A percentile compares a stretch with the other conserved stretches of the same genome.
phyloP scores from a whole-genome alignment of 352 stramenopile species.

The Pythium rhizo-oryzae region DNA sequence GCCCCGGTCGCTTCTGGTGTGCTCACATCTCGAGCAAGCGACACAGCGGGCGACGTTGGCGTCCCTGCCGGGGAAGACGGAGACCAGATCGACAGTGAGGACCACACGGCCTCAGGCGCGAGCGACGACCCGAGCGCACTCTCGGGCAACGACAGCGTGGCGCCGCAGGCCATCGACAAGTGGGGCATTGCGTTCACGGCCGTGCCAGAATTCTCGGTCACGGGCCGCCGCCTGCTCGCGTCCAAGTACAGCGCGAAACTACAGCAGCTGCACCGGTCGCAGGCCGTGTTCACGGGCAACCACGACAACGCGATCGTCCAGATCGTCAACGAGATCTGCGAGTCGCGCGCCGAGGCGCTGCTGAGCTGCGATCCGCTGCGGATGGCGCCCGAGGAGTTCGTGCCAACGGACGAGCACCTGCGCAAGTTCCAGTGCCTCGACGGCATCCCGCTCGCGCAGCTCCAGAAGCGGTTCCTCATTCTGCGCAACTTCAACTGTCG shows the following conservation, averaged over 20 bases:
- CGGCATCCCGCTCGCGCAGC: constrained; percentile 46
- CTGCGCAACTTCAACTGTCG: constrained; percentile 89
- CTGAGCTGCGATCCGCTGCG: constrained; percentile 83
- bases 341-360: constrained; percentile 71
- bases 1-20: neutral
- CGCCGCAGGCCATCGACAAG: constrained; percentile 53
- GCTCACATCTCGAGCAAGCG: neutral
- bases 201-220: constrained; percentile 85
- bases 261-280: constrained; percentile 60
- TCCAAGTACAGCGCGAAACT: constrained; percentile 73
- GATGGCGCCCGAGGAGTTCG: constrained; percentile 83
- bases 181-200: constrained; percentile 89
- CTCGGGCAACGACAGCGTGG: constrained; percentile 7
- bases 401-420: constrained; percentile 66
- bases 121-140: constrained; percentile 8
- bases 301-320: constrained; percentile 78
- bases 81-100: constrained; percentile 9
- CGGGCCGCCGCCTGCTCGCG: constrained; percentile 68
- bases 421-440: constrained; percentile 50
- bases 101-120: neutral
- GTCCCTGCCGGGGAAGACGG: neutral
- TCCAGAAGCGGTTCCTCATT: constrained; percentile 85
- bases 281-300: constrained; percentile 63
- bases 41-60: neutral
- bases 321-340: constrained; percentile 86